Evolutionary conservation across 768 basidiomycete genomes (phyloP).

Genomic region (Ephemerocybe angulata): DNA sequence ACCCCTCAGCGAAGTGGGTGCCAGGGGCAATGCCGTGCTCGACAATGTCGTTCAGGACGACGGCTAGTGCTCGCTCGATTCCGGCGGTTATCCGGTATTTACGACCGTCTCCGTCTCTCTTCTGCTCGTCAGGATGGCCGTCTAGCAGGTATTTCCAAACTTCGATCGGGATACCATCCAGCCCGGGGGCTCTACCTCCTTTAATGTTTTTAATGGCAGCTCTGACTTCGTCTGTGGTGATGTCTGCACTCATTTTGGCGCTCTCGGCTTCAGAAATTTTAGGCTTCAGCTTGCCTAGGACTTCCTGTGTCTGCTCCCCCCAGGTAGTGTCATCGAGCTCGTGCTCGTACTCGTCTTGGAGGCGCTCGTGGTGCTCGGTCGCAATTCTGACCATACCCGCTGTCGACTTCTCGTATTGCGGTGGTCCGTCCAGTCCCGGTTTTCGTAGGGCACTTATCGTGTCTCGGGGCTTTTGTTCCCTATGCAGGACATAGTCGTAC

Average conservation of each 20-base stretch:
- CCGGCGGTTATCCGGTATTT: constrained; percentile 1
- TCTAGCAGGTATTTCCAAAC: constrained; percentile 17
- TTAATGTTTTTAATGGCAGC: background rate
- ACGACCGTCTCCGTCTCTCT: background rate
- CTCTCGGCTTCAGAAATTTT: background rate
- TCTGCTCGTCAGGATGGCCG: constrained; percentile 1
- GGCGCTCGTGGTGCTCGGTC: constrained; percentile 20
- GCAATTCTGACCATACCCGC: constrained; percentile 29
- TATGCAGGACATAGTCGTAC: constrained; percentile 10
- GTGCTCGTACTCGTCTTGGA: constrained; percentile 18
- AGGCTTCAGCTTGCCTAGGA: background rate
- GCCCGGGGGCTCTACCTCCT: constrained; percentile 13
- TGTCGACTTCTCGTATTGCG: constrained; percentile 17
- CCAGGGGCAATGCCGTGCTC: constrained; percentile 10
- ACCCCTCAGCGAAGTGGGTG: constrained; percentile 26
- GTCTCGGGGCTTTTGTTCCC: constrained; percentile 10
- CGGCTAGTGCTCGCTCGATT: constrained; percentile 14
- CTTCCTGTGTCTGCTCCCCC: background rate
- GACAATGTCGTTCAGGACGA: constrained; percentile 27
- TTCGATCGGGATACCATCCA: constrained; percentile 24
- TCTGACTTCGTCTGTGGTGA: background rate
- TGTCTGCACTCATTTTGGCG: background rate
- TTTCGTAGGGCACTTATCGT: constrained; percentile 6
- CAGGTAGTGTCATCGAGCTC: background rate
- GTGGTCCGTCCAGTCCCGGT: background rate